Conservation (phyloP, 2,329 filamentous ascomycete species). For the Pezicula carpinea region DNA sequence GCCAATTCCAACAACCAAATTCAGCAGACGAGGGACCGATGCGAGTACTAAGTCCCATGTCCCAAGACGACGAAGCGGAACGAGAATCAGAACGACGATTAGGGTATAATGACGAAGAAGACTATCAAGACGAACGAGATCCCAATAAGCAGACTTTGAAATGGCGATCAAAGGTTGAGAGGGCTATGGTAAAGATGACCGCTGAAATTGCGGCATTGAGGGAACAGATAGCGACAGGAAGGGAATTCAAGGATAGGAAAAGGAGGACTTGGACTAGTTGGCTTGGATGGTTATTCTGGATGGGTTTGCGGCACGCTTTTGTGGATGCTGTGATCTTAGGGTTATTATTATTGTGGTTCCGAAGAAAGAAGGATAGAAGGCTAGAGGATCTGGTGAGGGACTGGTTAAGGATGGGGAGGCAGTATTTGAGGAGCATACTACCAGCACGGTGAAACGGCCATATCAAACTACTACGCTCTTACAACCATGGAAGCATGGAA, state of each 20-base stretch:
- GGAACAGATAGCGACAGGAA: conserved; percentile 79
- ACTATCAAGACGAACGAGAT: conserved; percentile 34
- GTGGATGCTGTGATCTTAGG: conserved; percentile 65
- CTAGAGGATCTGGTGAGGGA: conserved; percentile 71
- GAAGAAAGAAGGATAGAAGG: conserved; percentile 64
- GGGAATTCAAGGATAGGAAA: conserved; percentile 64
- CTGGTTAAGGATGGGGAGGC: conserved; percentile 49
- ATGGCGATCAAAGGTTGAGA: conserved; percentile 81
- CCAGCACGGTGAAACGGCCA: conserved; percentile 38
- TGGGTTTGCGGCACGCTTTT: conserved; percentile 66
- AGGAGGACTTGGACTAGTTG: conserved; percentile 63
- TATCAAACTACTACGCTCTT: neutral
- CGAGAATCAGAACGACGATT: conserved; percentile 43
- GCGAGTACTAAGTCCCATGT: conserved; percentile 78
- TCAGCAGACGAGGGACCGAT: conserved; percentile 52
- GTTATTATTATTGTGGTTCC: conserved; percentile 67
- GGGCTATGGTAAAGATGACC: conserved; percentile 81
- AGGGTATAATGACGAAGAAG: conserved; percentile 34
- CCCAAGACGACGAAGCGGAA: conserved; percentile 70
- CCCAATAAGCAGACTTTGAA: conserved; percentile 44
- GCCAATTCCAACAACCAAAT: conserved; percentile 40
- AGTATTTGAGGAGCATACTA: conserved; percentile 55
- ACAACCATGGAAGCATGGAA: neutral
- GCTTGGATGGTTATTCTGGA: conserved; percentile 67
- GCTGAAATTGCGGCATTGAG: conserved; percentile 87